Conservation (phyloP, 306 rosid genomes). For the Fagus crenata region DNA sequence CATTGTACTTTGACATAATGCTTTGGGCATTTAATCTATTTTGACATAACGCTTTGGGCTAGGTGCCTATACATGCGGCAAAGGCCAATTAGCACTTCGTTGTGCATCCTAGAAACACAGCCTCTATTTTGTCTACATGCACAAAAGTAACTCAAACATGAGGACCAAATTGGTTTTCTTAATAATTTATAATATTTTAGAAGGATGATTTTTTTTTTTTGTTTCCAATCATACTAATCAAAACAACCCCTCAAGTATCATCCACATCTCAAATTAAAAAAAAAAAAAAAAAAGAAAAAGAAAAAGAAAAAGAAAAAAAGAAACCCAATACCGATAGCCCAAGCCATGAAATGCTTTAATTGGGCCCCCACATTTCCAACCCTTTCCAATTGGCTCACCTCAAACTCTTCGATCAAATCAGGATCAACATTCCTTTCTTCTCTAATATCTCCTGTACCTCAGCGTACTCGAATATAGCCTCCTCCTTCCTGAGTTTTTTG, state of each 20-base stretch:
- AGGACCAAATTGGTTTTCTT: neutral
- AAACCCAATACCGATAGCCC: neutral
- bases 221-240: no score
- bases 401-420: slow-evolving; percentile 51
- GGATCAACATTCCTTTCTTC: slow-evolving; percentile 82
- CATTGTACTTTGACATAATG: no score
- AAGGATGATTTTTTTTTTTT: no score
- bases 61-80: no score
- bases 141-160: neutral
- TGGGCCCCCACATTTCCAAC: slow-evolving; percentile 20
- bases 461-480: slow-evolving; percentile 64
- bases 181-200: neutral
- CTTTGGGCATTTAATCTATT: no score
- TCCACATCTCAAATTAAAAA: neutral
- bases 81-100: no score
- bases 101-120: neutral
- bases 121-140: no score
- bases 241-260: no score
- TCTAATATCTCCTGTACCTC: slow-evolving; percentile 74
- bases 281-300: no score
- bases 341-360: slow-evolving; percentile 18
- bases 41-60: no score
- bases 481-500: slow-evolving; percentile 31
- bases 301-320: neutral
- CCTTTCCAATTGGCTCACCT: slow-evolving; percentile 16